phyloP scores from a whole-genome alignment of 352 stramenopile species.

The Saprolegnia diclina region DNA sequence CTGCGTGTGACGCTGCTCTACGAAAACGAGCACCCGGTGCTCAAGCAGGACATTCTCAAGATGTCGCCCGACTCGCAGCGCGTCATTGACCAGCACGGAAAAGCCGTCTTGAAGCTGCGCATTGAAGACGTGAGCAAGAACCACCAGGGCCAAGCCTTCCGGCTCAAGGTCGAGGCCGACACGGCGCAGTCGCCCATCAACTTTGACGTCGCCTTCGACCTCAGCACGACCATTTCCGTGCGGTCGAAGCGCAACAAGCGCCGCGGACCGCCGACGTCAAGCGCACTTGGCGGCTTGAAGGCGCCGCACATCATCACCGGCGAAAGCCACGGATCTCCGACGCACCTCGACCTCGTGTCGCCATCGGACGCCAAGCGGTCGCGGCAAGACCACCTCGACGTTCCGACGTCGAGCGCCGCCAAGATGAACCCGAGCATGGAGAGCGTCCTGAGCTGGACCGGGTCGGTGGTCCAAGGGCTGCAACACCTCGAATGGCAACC shows the following conservation, averaged over 20 bases:
- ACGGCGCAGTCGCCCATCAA: constrained; percentile 80
- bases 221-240: constrained; percentile 89
- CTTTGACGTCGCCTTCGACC: constrained; percentile 86
- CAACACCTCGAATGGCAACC: constrained; percentile 79
- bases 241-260: constrained; percentile 94
- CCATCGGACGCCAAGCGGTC: background rate
- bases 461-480: constrained; percentile 62
- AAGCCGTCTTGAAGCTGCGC: constrained; percentile 81
- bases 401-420: constrained; percentile 31
- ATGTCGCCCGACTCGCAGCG: constrained; percentile 80
- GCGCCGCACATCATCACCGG: constrained; percentile 73
- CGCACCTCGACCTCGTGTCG: constrained; percentile 1
- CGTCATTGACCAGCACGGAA: constrained; percentile 79
- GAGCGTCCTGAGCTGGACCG: constrained; percentile 64
- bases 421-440: constrained; percentile 66
- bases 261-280: constrained; percentile 46
- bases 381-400: constrained; percentile 28
- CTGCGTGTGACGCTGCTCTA: constrained; percentile 79
- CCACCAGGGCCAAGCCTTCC: constrained; percentile 93
- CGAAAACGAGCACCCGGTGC: constrained; percentile 83
- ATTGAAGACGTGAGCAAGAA: constrained; percentile 97
- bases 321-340: constrained; percentile 26
- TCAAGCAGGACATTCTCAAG: constrained; percentile 94
- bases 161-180: constrained; percentile 87
- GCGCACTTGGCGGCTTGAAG: constrained; percentile 27